Conservation (phyloP, 305 asterid genomes). For the Salvia sclarea region DNA sequence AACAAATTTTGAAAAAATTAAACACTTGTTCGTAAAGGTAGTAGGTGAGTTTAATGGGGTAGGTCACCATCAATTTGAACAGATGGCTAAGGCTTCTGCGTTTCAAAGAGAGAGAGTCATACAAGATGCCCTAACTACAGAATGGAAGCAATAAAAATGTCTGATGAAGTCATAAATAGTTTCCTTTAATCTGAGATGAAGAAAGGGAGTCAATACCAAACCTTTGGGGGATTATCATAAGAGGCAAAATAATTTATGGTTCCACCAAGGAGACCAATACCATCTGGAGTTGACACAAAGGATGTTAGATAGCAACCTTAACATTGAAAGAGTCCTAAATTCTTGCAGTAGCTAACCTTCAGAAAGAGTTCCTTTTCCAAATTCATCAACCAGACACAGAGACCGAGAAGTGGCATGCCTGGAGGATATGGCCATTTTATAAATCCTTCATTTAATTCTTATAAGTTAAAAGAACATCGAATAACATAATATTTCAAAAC, state of each 20-base stretch:
- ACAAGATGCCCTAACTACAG: neutral
- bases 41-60: slow-evolving; percentile 3
- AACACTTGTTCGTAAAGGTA: neutral
- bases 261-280: slow-evolving; percentile 96
- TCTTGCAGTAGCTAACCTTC: slow-evolving; percentile 67
- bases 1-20: neutral
- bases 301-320: slow-evolving; percentile 31
- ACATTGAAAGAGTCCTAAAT: neutral
- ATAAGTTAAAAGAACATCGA: no score
- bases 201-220: slow-evolving; percentile 39
- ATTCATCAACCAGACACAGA: slow-evolving; percentile 89
- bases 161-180: slow-evolving; percentile 8
- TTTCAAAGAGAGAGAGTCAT: neutral
- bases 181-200: slow-evolving; percentile 11
- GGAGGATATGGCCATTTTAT: slow-evolving; percentile 20
- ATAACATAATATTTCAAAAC: no score
- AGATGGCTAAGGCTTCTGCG: neutral
- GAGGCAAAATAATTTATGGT: slow-evolving; percentile 83
- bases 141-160: slow-evolving; percentile 18
- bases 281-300: slow-evolving; percentile 66
- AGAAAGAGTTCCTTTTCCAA: slow-evolving; percentile 96
- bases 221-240: slow-evolving; percentile 83
- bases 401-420: slow-evolving; percentile 92
- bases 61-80: neutral
- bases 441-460: slow-evolving; percentile 19